phyloP scores from a whole-genome alignment of 306 rosid species.

The Prosopis cineraria region DNA sequence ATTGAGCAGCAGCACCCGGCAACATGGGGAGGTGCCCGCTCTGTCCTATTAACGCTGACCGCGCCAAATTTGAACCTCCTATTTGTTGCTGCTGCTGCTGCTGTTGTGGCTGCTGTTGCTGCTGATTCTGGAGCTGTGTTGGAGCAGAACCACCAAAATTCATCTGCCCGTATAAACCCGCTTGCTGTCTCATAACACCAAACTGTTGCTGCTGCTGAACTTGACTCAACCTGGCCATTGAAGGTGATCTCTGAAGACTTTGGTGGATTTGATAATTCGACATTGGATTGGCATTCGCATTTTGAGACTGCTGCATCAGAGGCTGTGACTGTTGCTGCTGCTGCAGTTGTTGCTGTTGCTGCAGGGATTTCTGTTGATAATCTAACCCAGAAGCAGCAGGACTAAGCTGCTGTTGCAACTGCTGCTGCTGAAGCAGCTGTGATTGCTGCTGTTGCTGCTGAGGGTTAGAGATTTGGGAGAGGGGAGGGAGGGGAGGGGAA shows the following conservation, averaged over 20 bases:
- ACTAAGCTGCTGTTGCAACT: not conserved
- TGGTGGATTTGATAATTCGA: slow-evolving; percentile 64
- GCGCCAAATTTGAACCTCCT: slow-evolving; percentile 58
- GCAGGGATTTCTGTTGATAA: not conserved
- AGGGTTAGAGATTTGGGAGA: slow-evolving; percentile 49
- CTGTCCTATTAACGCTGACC: slow-evolving; percentile 75
- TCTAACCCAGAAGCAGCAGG: not conserved
- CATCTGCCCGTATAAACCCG: slow-evolving; percentile 67
- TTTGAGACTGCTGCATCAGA: slow-evolving; percentile 42
- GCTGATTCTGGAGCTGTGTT: slow-evolving; percentile 61
- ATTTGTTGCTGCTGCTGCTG: slow-evolving; percentile 52
- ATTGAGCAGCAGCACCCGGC: slow-evolving; percentile 72
- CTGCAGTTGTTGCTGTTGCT: not conserved
- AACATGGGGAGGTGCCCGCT: slow-evolving; percentile 79
- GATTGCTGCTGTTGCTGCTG: slow-evolving; percentile 45
- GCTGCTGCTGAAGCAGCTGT: slow-evolving; percentile 28
- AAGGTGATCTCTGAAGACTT: slow-evolving; percentile 61
- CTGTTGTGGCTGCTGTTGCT: slow-evolving; percentile 54
- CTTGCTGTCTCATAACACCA: slow-evolving; percentile 66
- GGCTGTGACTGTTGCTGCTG: slow-evolving; percentile 29
- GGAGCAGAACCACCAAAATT: slow-evolving; percentile 69
- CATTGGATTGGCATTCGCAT: slow-evolving; percentile 49
- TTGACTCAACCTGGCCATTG: slow-evolving; percentile 64
- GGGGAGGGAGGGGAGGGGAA: slow-evolving; percentile 54
- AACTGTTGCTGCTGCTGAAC: slow-evolving; percentile 62